These are phyloP conservation scores for Colletotrichum higginsianum DNA, from an alignment of 2,329 filamentous ascomycete species.

Conservation along the genomic window DNA sequence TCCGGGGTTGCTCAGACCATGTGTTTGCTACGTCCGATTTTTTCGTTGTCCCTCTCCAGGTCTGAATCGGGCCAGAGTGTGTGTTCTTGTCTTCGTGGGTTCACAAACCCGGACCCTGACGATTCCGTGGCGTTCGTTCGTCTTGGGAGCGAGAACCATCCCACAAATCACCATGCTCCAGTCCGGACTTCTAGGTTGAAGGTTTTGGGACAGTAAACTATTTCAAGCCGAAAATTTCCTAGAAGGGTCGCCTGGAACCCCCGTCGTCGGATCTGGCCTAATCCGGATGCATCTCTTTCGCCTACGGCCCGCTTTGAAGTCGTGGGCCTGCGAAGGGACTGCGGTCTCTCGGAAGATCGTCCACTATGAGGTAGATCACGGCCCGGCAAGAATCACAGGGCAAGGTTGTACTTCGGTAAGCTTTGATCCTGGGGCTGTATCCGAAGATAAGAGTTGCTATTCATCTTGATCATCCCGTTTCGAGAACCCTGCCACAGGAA, in stretches of 20 bases:
- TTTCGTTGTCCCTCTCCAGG: too few species aligned
- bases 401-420: not conserved
- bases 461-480: too few species aligned
- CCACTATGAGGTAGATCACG: not conserved
- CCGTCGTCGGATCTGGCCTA: not conserved
- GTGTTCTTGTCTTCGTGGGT: not conserved
- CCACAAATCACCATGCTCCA: not conserved
- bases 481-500: too few species aligned
- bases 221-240: not conserved
- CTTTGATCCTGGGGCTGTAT: not conserved
- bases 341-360: constrained; percentile 1
- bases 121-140: not conserved
- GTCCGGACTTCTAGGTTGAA: too few species aligned
- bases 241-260: not conserved
- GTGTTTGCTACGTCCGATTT: constrained; percentile 10
- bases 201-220: not conserved
- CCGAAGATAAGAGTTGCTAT: too few species aligned
- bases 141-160: not conserved
- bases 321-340: not conserved
- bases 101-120: not conserved
- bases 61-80: not conserved
- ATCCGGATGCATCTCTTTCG: not conserved
- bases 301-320: not conserved
- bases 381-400: not conserved
- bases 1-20: constrained; percentile 12